Evolutionary conservation across 225 moss, liverwort and hornwort genomes (phyloP).

Genomic region (Asterella californica): DNA sequence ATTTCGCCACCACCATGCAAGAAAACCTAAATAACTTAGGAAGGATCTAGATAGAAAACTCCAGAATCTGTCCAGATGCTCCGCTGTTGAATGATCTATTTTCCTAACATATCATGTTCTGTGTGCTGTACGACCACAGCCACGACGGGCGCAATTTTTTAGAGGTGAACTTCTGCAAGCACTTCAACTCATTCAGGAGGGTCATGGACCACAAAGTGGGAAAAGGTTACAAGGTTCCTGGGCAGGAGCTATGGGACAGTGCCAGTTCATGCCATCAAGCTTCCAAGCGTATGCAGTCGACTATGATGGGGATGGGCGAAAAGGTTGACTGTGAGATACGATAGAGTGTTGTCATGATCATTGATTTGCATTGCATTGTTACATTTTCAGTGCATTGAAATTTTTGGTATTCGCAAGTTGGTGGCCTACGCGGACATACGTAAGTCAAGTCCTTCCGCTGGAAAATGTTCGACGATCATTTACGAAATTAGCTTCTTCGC

Average conservation of each 20-base stretch:
- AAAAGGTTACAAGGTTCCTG: constrained; percentile 60
- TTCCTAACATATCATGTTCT: neutral
- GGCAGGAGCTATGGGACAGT: constrained; percentile 84
- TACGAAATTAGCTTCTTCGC: neutral
- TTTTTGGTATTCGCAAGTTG: no score
- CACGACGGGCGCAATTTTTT: constrained; percentile 48
- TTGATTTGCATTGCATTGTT: neutral
- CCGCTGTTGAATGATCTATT: no score
- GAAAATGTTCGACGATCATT: neutral
- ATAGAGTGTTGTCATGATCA: neutral
- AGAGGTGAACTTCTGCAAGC: constrained; percentile 59
- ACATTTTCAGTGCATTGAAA: no score
- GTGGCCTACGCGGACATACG: neutral
- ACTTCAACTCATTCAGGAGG: constrained; percentile 54
- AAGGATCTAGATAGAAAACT: no score
- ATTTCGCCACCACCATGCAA: no score
- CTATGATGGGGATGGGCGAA: constrained; percentile 70
- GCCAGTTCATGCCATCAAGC: constrained; percentile 81
- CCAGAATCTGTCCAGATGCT: no score
- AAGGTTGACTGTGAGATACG: constrained; percentile 30
- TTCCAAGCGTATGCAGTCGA: constrained; percentile 63
- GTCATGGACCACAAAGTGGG: constrained; percentile 54
- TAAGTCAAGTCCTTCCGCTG: no score
- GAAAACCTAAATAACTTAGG: no score
- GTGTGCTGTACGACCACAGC: constrained; percentile 25